These are phyloP conservation scores for Pleurotus sapidus DNA, from an alignment of 768 basidiomycete species.

Conservation along the genomic window DNA sequence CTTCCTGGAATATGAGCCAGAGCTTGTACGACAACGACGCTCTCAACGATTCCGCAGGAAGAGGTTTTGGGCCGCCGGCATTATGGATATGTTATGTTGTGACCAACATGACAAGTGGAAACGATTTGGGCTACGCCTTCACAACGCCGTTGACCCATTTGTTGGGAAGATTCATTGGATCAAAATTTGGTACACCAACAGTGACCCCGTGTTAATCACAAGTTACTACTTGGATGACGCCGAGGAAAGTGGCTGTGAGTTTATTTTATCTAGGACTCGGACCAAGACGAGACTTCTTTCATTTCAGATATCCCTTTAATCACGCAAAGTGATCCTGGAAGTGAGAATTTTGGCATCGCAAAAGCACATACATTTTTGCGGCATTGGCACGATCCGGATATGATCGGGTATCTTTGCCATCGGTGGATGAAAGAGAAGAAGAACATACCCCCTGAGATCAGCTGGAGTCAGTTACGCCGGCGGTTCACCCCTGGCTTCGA, in stretches of 20 bases:
- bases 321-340: slow-evolving; percentile 36
- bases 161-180: slow-evolving; percentile 30
- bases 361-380: slow-evolving; percentile 38
- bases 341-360: slow-evolving; percentile 28
- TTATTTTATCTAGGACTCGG: not conserved
- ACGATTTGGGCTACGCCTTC: slow-evolving; percentile 30
- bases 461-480: slow-evolving; percentile 35
- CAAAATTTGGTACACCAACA: slow-evolving; percentile 38
- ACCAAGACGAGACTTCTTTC: no score
- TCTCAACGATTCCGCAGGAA: slow-evolving; percentile 20
- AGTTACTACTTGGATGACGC: slow-evolving; percentile 25
- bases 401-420: slow-evolving; percentile 38
- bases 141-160: slow-evolving; percentile 34
- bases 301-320: slow-evolving; percentile 30
- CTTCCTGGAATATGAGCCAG: not conserved
- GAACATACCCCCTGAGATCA: slow-evolving; percentile 41
- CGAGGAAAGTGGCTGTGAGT: slow-evolving; percentile 14
- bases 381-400: slow-evolving; percentile 34
- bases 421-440: slow-evolving; percentile 29
- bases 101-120: slow-evolving; percentile 51
- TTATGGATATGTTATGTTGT: slow-evolving; percentile 32
- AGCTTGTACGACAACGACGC: slow-evolving; percentile 15
- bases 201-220: slow-evolving; percentile 21
- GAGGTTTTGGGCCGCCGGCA: slow-evolving; percentile 36
- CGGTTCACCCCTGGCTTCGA: slow-evolving; percentile 36